Conservation (phyloP, 2,329 filamentous ascomycete genomes). For the Clonostachys sp. region DNA sequence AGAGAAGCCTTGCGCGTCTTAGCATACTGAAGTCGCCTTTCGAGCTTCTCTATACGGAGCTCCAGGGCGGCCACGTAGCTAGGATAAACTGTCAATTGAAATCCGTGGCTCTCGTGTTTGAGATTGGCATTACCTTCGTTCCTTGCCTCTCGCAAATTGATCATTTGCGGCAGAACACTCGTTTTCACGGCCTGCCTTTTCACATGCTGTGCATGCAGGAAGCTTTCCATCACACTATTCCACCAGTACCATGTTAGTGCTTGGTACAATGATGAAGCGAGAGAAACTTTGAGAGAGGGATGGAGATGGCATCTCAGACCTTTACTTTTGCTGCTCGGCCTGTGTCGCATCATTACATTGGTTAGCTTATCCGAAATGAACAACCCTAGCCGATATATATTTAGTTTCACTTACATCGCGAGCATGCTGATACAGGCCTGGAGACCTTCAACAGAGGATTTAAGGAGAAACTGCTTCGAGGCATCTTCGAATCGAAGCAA, state of each 20-base stretch:
- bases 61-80: slow-evolving; percentile 95
- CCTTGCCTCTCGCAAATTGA: slow-evolving; percentile 92
- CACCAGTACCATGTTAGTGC: neutral
- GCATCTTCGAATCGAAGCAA: slow-evolving; percentile 22
- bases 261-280: neutral
- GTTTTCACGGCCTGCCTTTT: slow-evolving; percentile 78
- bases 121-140: slow-evolving; percentile 62
- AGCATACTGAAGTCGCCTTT: slow-evolving; percentile 69
- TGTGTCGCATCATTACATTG: slow-evolving; percentile 14
- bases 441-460: slow-evolving; percentile 68
- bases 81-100: slow-evolving; percentile 1
- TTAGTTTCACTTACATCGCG: slow-evolving; percentile 51
- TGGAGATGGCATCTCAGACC: slow-evolving; percentile 30
- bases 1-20: slow-evolving; percentile 68
- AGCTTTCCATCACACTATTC: slow-evolving; percentile 85
- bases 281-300: neutral
- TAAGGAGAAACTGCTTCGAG: slow-evolving; percentile 42
- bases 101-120: neutral
- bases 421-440: slow-evolving; percentile 75
- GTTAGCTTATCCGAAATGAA: neutral
- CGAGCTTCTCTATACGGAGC: slow-evolving; percentile 81
- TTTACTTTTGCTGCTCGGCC: slow-evolving; percentile 90
- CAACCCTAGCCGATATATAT: neutral
- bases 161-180: slow-evolving; percentile 95
- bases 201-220: slow-evolving; percentile 91